Conservation (phyloP, 2,329 filamentous ascomycete species). For the Venturia pyrina region DNA sequence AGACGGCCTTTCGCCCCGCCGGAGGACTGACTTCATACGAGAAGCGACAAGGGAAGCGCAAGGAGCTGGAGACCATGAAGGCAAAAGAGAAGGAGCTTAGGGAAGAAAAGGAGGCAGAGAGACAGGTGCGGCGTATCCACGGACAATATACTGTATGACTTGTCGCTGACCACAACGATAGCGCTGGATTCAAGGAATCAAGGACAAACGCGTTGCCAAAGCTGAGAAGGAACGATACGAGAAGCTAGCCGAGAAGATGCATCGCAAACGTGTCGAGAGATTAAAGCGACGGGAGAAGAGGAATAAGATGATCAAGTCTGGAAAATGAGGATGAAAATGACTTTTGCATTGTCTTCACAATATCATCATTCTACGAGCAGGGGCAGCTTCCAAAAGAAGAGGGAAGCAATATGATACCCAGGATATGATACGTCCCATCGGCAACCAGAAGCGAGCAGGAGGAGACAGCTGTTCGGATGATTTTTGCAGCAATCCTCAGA, state of each 20-base stretch:
- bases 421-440: background rate
- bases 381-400: background rate
- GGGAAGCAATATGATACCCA: background rate
- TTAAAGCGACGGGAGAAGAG: constrained; percentile 94
- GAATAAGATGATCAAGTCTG: constrained; percentile 60
- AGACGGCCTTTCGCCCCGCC: constrained; percentile 75
- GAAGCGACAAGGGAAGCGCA: constrained; percentile 61
- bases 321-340: background rate
- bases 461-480: background rate
- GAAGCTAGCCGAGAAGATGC: constrained; percentile 96
- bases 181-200: constrained; percentile 69
- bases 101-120: constrained; percentile 84
- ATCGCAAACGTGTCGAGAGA: constrained; percentile 85
- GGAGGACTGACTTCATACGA: constrained; percentile 70
- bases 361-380: background rate
- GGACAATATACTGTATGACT: background rate
- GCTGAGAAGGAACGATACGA: constrained; percentile 88
- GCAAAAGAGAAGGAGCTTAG: constrained; percentile 93
- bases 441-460: background rate
- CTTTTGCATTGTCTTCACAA: background rate
- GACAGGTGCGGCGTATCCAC: constrained; percentile 50
- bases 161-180: constrained; percentile 28
- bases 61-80: constrained; percentile 66
- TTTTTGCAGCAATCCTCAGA: background rate
- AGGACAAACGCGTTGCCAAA: constrained; percentile 77